phyloP scores from a whole-genome alignment of 192 early-diverging fungal species.

The Dimargaris xerosporica region DNA sequence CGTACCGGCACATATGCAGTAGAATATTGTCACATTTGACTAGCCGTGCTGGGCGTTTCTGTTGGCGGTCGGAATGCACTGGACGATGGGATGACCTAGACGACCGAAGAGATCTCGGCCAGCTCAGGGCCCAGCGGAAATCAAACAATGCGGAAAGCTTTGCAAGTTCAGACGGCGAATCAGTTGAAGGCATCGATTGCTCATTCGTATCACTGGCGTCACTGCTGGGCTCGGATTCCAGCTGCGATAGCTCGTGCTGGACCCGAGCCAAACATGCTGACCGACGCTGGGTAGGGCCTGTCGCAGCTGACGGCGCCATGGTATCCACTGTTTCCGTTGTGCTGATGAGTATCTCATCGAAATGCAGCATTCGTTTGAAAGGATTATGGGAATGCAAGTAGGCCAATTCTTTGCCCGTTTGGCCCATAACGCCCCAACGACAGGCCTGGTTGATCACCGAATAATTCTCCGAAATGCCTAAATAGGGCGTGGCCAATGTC shows the following conservation, averaged over 20 bases:
- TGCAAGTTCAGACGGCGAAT: not conserved
- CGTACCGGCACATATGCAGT: slow-evolving; percentile 22
- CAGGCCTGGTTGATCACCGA: slow-evolving; percentile 18
- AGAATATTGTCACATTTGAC: slow-evolving; percentile 11
- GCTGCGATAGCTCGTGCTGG: slow-evolving; percentile 7
- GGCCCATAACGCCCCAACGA: slow-evolving; percentile 22
- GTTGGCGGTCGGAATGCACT: too few species aligned
- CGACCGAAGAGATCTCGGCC: too few species aligned
- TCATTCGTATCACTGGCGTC: slow-evolving; percentile 3
- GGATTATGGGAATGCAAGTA: slow-evolving; percentile 3
- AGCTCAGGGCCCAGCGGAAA: too few species aligned
- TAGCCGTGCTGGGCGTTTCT: too few species aligned
- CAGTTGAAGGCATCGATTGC: not conserved
- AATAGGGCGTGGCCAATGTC: slow-evolving; percentile 27
- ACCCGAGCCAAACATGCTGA: slow-evolving; percentile 13
- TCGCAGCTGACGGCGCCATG: too few species aligned
- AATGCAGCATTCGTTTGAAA: not conserved
- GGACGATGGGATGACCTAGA: too few species aligned
- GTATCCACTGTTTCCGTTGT: too few species aligned
- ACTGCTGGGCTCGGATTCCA: not conserved
- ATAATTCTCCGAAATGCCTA: slow-evolving; percentile 26
- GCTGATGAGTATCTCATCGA: not conserved
- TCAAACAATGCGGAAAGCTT: too few species aligned
- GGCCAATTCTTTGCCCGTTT: slow-evolving; percentile 29
- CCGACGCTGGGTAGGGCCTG: too few species aligned